Evolutionary conservation across 345 rosid genomes (phyloP), one percentile per base, ranked within the genome.

Genomic region (Firmiana major): DNA sequence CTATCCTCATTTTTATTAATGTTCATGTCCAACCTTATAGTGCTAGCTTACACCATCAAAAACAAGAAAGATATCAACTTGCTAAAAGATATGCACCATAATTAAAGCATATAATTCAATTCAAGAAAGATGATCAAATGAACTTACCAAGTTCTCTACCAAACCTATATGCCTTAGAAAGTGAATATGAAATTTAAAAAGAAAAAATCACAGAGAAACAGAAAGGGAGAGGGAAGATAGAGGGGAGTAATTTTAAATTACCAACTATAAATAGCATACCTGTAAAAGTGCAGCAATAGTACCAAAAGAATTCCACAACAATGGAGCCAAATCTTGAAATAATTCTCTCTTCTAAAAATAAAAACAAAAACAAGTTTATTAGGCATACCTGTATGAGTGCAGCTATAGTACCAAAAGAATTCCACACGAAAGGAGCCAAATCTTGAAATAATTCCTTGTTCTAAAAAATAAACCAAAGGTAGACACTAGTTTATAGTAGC

Each of bases 291-390:
- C 94, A 79, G 93, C 94, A 83, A 90, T 90, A 79, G 92, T 88
- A 80, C 97, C 97, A 84, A 88, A 89, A 71, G 97, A 91, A 81
- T 90, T 90, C 97, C 99, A 93, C 90, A 95, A 81, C 69, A 95
- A 86, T 73, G 98, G 99, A 70, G 98, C 99, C 92, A 95, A 83
- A 90, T 93, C 97, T 84, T 93, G 97, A 90, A 95, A 93, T 75
- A 93, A 75, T 79, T 94, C 98, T 86, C 98, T 90, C 89, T 91
- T 94, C 97, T 93, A 83, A 82, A 85, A 73, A 80, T 6, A 74
- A 78, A 79, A 71, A 71, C 60, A 53, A 71, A 71, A 71, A 71
- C 62, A 53, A 71, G 63, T 71, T 34, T 53, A 53, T 71, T 53
- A 77, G 53, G 83, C 86, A 79, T 84, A 84, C 89, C 89, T 85